Percentiles rank a stretch among this genome's conserved stretches.
These are phyloP conservation scores for Aspergillus mulundensis DNA, from an alignment of 495 filamentous ascomycete species.

Conservation along the genomic window DNA sequence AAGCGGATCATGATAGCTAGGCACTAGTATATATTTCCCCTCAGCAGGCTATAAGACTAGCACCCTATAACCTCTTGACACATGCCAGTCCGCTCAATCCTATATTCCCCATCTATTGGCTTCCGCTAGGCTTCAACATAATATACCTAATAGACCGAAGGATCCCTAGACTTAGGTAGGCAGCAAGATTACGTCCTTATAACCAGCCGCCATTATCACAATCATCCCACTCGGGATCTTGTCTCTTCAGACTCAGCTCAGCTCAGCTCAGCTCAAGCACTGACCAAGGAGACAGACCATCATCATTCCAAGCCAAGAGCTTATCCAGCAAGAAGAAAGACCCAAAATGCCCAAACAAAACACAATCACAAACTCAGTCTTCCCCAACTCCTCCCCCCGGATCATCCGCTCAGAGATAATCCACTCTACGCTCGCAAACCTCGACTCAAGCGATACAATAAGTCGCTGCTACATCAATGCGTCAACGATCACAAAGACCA, in stretches of 20 bases:
- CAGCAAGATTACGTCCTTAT: not conserved
- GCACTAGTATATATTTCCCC: not conserved
- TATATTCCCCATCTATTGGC: not conserved
- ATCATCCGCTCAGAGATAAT: conserved; percentile 21
- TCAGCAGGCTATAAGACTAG: no score
- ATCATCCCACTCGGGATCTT: no score
- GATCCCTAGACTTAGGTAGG: not conserved
- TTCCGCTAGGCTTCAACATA: not conserved
- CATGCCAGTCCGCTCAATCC: not conserved
- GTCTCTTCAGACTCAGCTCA: no score
- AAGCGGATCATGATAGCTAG: not conserved
- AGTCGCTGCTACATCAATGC: not conserved
- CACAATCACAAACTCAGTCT: not conserved
- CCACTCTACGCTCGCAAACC: conserved; percentile 17
- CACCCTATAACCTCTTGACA: no score
- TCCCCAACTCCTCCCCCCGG: conserved; percentile 13
- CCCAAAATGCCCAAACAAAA: conserved; percentile 7
- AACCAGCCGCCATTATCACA: not conserved
- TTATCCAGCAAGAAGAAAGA: not conserved
- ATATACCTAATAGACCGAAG: not conserved
- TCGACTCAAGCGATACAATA: conserved; percentile 16
- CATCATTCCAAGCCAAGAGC: not conserved
- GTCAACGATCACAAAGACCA: conserved; percentile 2
- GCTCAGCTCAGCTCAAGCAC: not conserved
- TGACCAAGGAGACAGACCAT: not conserved